Conservation (phyloP, 306 rosid genomes). For the Glycyrrhiza uralensis region DNA sequence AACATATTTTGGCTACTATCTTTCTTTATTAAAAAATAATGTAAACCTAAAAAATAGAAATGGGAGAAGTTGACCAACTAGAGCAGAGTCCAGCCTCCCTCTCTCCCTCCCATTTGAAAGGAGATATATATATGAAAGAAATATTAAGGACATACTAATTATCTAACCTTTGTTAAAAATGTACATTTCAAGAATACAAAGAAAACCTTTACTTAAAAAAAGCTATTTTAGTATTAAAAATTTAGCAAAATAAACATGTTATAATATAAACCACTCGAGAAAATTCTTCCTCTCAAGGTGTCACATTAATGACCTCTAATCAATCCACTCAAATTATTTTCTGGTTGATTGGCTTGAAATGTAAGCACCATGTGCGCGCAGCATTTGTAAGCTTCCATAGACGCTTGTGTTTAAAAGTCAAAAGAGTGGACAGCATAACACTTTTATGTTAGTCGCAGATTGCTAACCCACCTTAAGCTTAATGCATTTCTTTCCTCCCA, state of each 20-base stretch:
- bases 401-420: conserved; percentile 43
- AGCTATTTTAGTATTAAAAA: background rate
- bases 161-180: background rate
- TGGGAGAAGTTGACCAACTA: background rate
- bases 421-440: conserved; percentile 32
- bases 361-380: conserved; percentile 37
- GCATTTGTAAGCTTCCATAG: conserved; percentile 23
- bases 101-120: no score
- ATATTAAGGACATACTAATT: no score
- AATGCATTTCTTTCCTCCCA: conserved; percentile 8
- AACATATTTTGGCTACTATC: no score
- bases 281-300: background rate
- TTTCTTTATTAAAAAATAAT: no score
- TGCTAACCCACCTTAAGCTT: conserved; percentile 18
- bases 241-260: background rate
- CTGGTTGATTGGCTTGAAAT: background rate
- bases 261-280: background rate
- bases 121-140: no score
- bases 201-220: background rate
- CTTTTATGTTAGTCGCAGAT: conserved; percentile 1
- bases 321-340: background rate
- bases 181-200: no score
- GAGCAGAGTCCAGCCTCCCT: no score
- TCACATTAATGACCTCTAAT: background rate
- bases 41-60: background rate